Percentiles rank a stretch among this genome's conserved stretches.
Evolutionary conservation across 306 rosid species (phyloP).

Genomic region (Mimosa bimucronata): DNA sequence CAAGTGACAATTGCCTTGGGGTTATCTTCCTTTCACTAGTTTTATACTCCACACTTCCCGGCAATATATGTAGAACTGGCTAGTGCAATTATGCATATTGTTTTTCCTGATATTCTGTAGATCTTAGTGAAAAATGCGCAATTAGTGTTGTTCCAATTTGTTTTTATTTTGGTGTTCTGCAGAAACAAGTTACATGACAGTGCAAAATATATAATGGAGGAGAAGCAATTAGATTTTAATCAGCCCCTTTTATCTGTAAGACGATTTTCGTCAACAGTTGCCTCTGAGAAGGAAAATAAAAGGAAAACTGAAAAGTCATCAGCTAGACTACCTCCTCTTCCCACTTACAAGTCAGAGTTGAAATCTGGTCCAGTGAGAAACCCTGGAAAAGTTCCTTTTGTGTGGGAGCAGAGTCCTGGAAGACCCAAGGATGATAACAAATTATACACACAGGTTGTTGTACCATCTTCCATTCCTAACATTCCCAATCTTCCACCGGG

Average conservation of each 20-base stretch:
- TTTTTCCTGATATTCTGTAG: conserved; percentile 26
- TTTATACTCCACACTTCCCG: neutral
- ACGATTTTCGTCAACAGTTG: conserved; percentile 56
- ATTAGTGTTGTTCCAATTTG: conserved; percentile 33
- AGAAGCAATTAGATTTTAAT: conserved; percentile 74
- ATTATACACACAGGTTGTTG: conserved; percentile 31
- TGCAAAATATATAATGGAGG: conserved; percentile 67
- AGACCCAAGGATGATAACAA: conserved; percentile 71
- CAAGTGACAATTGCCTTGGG: conserved; percentile 1
- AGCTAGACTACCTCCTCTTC: conserved; percentile 56
- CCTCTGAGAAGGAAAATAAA: conserved; percentile 51
- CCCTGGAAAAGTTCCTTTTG: conserved; percentile 81
- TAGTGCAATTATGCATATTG: conserved; percentile 9
- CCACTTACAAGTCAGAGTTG: conserved; percentile 71
- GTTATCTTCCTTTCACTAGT: conserved; percentile 10
- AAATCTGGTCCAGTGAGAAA: conserved; percentile 79
- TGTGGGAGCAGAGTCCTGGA: conserved; percentile 90
- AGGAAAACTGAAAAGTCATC: conserved; percentile 47
- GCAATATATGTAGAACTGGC: neutral
- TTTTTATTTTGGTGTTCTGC: conserved; percentile 37
- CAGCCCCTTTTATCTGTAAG: conserved; percentile 93
- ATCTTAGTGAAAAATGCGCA: conserved; percentile 31
- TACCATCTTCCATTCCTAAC: conserved; percentile 41
- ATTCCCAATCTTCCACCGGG: conserved; percentile 78
- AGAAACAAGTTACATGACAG: conserved; percentile 45